phyloP scores from a whole-genome alignment of 352 stramenopile species.

The Pythium dissotocum region DNA sequence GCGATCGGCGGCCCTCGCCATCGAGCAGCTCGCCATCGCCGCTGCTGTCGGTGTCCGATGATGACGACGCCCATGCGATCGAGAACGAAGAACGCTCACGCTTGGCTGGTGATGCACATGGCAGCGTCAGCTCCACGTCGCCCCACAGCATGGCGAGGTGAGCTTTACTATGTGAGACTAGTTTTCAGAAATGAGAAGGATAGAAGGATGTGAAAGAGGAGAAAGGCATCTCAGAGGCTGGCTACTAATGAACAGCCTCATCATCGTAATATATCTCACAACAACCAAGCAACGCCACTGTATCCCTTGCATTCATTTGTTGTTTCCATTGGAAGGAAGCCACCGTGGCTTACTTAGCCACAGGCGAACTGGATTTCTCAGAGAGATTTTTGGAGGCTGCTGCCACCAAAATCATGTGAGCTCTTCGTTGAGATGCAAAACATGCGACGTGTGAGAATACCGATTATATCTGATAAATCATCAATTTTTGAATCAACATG shows the following conservation, averaged over 20 bases:
- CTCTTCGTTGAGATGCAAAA: background rate
- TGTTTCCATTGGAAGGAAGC: too few species aligned
- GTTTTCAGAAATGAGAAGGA: background rate
- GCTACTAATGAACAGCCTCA: background rate
- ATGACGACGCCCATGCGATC: background rate
- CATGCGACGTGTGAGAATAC: background rate
- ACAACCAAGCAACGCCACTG: background rate
- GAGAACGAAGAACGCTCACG: background rate
- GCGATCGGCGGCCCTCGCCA: background rate
- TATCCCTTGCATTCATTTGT: background rate
- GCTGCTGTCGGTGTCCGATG: background rate
- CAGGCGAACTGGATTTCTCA: background rate
- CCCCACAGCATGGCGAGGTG: background rate
- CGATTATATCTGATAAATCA: background rate
- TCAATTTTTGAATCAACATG: background rate
- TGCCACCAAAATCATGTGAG: background rate
- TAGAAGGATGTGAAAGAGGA: background rate
- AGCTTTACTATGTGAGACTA: background rate
- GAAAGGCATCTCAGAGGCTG: background rate
- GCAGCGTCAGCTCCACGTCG: background rate
- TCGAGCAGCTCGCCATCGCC: background rate
- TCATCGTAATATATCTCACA: slow-evolving; percentile 2
- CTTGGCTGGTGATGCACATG: background rate
- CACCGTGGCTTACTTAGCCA: too few species aligned
- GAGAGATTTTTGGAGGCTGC: background rate